Conservation (phyloP, 2,329 filamentous ascomycete species). For the Trichophyton benhamiae region DNA sequence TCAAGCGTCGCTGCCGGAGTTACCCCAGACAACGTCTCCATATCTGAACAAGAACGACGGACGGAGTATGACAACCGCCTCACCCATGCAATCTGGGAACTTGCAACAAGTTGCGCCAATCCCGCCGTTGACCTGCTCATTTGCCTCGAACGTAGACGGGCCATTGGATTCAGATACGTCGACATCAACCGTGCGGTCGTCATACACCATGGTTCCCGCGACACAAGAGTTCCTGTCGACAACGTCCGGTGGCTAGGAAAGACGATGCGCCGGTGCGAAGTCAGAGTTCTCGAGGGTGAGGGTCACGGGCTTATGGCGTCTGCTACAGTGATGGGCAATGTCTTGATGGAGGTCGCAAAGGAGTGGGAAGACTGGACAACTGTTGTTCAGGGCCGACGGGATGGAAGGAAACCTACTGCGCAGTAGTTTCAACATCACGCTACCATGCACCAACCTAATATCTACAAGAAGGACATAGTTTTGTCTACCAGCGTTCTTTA, state of each 20-base stretch:
- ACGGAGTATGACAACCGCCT: conserved; percentile 64
- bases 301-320: conserved; percentile 94
- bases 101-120: conserved; percentile 82
- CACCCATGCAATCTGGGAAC: conserved; percentile 87
- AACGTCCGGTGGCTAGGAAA: conserved; percentile 93
- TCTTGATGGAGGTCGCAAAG: conserved; percentile 85
- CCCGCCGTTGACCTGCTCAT: conserved; percentile 87
- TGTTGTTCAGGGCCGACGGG: conserved; percentile 36
- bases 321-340: conserved; percentile 79
- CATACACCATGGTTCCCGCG: conserved; percentile 85
- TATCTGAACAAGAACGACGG: conserved; percentile 37
- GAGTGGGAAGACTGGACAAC: conserved; percentile 87
- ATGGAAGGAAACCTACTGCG: conserved; percentile 7
- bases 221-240: conserved; percentile 83
- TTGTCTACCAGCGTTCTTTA: background rate
- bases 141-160: conserved; percentile 78
- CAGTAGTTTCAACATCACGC: background rate
- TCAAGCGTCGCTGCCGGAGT: conserved; percentile 10
- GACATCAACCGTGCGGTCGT: conserved; percentile 86
- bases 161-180: conserved; percentile 92
- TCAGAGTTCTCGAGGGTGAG: conserved; percentile 78
- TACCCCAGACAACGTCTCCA: conserved; percentile 23
- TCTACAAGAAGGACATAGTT: too few species aligned
- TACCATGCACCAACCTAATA: too few species aligned
- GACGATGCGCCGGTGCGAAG: conserved; percentile 85